phyloP scores from a whole-genome alignment of 345 rosid genomes.

The Abelmoschus esculentus region DNA sequence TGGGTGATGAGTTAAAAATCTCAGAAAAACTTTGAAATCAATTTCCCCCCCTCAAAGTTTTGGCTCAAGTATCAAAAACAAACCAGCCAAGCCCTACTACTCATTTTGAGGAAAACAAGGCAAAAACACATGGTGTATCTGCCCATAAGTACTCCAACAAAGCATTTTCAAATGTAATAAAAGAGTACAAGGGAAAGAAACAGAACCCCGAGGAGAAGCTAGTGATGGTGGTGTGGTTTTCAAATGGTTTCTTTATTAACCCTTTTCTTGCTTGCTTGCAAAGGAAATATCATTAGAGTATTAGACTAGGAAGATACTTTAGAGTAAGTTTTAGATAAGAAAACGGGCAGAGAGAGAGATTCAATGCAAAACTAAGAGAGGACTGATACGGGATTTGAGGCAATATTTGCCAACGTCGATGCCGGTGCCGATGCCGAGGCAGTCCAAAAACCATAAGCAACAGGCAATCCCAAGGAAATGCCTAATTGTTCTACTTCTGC shows the following conservation, averaged over 20 bases:
- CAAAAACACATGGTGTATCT: conserved; percentile 55
- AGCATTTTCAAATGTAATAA: conserved; percentile 19
- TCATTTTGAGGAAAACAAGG: conserved; percentile 68
- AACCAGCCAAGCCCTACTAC: conserved; percentile 13
- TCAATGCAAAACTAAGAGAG: conserved; percentile 52
- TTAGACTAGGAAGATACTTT: conserved; percentile 1
- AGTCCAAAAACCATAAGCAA: conserved; percentile 19
- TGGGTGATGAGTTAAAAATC: neutral
- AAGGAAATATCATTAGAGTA: conserved; percentile 25
- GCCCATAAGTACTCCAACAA: conserved; percentile 8
- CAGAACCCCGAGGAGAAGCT: conserved; percentile 69
- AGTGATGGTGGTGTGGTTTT: conserved; percentile 29
- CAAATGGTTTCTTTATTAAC: conserved; percentile 22
- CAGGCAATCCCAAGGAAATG: conserved; percentile 19
- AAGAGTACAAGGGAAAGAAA: conserved; percentile 17
- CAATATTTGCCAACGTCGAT: conserved; percentile 31
- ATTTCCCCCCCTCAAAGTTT: conserved; percentile 13
- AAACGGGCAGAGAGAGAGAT: conserved; percentile 20
- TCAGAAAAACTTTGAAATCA: conserved; percentile 15
- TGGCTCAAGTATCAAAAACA: conserved; percentile 43
- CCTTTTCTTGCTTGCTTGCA: conserved; percentile 40
- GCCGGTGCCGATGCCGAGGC: conserved; percentile 54
- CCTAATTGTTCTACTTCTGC: conserved; percentile 7
- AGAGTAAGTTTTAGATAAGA: conserved; percentile 20
- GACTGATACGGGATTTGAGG: conserved; percentile 57